These are phyloP conservation scores for Colletotrichum zoysiae DNA, from an alignment of 2,329 filamentous ascomycete species.

Conservation along the genomic window DNA sequence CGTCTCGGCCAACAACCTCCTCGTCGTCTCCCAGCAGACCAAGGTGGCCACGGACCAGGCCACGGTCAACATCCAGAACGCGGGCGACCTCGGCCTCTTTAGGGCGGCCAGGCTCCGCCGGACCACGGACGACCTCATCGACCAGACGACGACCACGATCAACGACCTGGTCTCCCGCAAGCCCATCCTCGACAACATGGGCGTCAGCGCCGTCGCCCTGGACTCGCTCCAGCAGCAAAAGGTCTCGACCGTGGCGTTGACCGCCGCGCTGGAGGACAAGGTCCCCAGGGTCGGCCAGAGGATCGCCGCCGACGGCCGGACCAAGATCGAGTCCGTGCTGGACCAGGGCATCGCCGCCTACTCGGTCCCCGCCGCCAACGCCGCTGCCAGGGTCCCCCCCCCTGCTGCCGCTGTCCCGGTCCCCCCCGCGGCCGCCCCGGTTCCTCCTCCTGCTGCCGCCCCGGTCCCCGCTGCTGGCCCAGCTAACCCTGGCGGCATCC, in stretches of 20 bases:
- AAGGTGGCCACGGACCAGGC: conserved; percentile 42
- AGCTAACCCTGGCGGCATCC: conserved; percentile 1
- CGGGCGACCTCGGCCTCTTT: conserved; percentile 41
- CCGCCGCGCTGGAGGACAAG: conserved; percentile 46
- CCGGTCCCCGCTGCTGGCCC: conserved; percentile 3
- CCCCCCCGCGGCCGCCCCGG: not conserved
- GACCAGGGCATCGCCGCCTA: conserved; percentile 44
- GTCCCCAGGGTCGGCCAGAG: conserved; percentile 46
- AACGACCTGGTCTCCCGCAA: conserved; percentile 45
- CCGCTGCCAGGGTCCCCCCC: not conserved
- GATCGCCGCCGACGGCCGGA: conserved; percentile 45
- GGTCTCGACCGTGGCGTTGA: conserved; percentile 43
- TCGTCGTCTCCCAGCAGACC: conserved; percentile 32
- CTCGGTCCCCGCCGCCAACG: conserved; percentile 27
- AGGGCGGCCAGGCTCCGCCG: conserved; percentile 44
- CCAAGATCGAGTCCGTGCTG: conserved; percentile 44
- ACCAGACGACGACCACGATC: conserved; percentile 44
- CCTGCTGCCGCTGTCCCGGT: conserved; percentile 14
- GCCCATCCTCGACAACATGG: conserved; percentile 46
- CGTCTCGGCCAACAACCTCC: conserved; percentile 36
- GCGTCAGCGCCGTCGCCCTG: conserved; percentile 45
- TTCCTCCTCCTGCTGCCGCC: not conserved
- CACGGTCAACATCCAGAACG: conserved; percentile 46
- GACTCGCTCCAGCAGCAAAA: conserved; percentile 45
- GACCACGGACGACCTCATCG: conserved; percentile 43